These are phyloP conservation scores for Echium plantagineum DNA, from an alignment of 257 asterid genomes.

Conservation along the genomic window DNA sequence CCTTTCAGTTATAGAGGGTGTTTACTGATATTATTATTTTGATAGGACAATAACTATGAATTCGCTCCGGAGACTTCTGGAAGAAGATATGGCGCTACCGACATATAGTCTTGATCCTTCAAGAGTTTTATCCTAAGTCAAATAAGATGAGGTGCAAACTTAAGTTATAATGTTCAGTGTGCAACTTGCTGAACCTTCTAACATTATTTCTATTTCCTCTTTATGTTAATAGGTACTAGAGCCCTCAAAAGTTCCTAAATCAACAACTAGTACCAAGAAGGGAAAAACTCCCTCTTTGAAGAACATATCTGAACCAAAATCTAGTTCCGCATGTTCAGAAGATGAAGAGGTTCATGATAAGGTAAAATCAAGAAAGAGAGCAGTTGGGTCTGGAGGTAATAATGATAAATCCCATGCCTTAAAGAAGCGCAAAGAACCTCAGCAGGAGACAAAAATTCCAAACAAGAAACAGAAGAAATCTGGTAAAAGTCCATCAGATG, in stretches of 20 bases:
- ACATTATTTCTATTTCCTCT: slow-evolving; percentile 2
- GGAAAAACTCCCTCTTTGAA: slow-evolving; percentile 22
- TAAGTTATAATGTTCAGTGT: slow-evolving; percentile 1
- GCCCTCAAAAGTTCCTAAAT: slow-evolving; percentile 28
- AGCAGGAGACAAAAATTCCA: slow-evolving; percentile 28
- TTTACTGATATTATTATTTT: slow-evolving; percentile 12
- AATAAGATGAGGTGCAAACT: slow-evolving; percentile 50
- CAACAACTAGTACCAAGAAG: slow-evolving; percentile 34
- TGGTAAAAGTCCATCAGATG: slow-evolving; percentile 38
- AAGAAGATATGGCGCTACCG: slow-evolving; percentile 76
- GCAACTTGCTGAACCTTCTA: neutral
- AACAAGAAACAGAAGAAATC: slow-evolving; percentile 39
- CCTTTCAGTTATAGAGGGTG: slow-evolving; percentile 2
- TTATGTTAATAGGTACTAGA: slow-evolving; percentile 36
- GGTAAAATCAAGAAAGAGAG: slow-evolving; percentile 33
- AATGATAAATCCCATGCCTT: slow-evolving; percentile 32
- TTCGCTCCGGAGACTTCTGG: slow-evolving; percentile 79
- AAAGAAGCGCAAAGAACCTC: slow-evolving; percentile 52
- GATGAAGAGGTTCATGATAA: slow-evolving; percentile 15
- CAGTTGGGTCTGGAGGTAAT: slow-evolving; percentile 28
- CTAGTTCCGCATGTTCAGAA: slow-evolving; percentile 25
- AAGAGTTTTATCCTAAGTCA: slow-evolving; percentile 50
- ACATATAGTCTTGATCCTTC: slow-evolving; percentile 58
- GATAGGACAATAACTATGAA: slow-evolving; percentile 58
- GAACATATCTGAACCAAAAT: slow-evolving; percentile 25